A percentile compares a stretch with the other conserved stretches of the same genome.
These are phyloP conservation scores for Penicillium herquei DNA, from an alignment of 495 filamentous ascomycete genomes.

Conservation along the genomic window DNA sequence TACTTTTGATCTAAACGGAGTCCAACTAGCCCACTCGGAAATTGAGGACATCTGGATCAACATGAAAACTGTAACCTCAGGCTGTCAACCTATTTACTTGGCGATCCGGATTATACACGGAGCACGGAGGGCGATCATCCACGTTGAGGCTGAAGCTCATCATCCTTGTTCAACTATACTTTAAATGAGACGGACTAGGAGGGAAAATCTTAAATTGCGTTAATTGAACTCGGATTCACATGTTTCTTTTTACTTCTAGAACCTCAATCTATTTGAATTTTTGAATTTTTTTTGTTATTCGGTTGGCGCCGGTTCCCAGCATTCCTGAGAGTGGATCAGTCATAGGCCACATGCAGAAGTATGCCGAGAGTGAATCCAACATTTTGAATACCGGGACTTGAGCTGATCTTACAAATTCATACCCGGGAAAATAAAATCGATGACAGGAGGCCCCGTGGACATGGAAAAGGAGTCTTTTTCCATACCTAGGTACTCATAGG, in stretches of 20 bases:
- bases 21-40: background rate
- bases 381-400: no score
- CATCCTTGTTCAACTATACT: background rate
- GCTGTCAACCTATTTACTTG: constrained; percentile 1
- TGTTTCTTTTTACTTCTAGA: constrained; percentile 15
- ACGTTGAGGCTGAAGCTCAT: background rate
- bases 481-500: no score
- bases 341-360: no score
- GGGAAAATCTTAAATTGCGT: background rate
- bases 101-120: background rate
- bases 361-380: no score
- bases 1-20: background rate
- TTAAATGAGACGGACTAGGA: background rate
- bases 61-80: background rate
- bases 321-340: background rate
- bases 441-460: no score
- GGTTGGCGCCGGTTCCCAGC: constrained; percentile 15
- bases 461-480: no score
- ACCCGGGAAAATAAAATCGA: no score
- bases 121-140: background rate
- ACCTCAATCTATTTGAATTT: constrained; percentile 18
- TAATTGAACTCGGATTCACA: constrained; percentile 8
- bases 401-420: no score
- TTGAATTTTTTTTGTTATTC: no score
- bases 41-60: background rate